Conservation (phyloP, 2,329 filamentous ascomycete genomes). For the Epicoccum nigrum region DNA sequence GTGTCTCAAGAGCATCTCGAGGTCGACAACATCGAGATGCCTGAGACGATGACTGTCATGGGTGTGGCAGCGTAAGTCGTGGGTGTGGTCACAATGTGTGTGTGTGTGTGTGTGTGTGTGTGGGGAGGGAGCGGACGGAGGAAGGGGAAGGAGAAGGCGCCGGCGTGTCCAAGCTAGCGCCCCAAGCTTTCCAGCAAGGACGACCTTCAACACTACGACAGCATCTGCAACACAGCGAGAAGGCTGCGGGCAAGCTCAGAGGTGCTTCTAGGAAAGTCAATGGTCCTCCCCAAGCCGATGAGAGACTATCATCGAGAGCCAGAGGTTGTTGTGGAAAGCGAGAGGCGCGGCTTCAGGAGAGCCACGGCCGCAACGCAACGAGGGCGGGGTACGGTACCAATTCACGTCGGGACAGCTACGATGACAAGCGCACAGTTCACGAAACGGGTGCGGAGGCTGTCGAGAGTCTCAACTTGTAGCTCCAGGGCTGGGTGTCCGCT, state of each 20-base stretch:
- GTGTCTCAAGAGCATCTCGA: too few species aligned
- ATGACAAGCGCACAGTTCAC: background rate
- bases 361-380: too few species aligned
- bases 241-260: background rate
- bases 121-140: background rate
- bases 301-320: too few species aligned
- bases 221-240: background rate
- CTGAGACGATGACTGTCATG: background rate
- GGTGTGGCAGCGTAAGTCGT: background rate
- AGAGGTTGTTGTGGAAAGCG: too few species aligned
- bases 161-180: constrained; percentile 9
- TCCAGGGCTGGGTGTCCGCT: too few species aligned
- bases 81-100: background rate
- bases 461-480: too few species aligned
- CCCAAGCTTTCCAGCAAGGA: background rate
- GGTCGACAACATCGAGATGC: background rate
- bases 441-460: too few species aligned
- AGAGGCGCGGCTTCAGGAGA: background rate
- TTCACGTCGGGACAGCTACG: background rate
- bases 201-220: background rate
- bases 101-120: background rate
- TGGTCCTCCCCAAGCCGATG: too few species aligned
- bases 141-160: background rate
- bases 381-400: too few species aligned
- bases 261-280: background rate